Evolutionary conservation across 225 moss, liverwort and hornwort genomes (phyloP), one percentile per base, ranked within the genome.

Genomic region (Bryum argenteum): DNA sequence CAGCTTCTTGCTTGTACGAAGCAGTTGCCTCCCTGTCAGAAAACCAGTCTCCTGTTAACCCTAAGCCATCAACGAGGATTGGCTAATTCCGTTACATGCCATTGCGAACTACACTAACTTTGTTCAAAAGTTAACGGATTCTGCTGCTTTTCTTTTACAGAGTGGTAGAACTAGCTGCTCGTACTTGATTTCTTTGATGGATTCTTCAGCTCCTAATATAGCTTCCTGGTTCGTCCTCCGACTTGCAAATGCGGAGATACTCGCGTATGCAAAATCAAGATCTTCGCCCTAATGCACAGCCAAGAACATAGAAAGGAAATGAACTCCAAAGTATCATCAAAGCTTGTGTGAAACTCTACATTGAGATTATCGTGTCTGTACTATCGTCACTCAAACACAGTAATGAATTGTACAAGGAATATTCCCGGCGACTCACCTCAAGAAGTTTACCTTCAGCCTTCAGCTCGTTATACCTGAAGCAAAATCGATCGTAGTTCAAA

Each of bases 201-300:
- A 89, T 77, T 98, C 98, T 75, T 94, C 98, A 58, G 88, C 92
- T 44, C 98, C 98, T 54, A 98, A 83, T 50, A 94, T 92, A 21
- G 94, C 98, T 78, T 98, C 98, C 79, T 98, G 94, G 72, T 90
- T 92, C 18, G 89, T 87, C 20, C 92, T 87, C 69, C 91, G 84
- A 66, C 89, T 84, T 0, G 91, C 94, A 79, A 98, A 98, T 8
- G 94, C 98, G 21, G 98, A 98, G 44, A 98, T 94, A 78, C 98
- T 98, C 64, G 91, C 98, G 67, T 91, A 98, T 15, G 98, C 98
- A 63, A 91, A 94, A 68, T 98, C 91, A 74, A 98, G 84, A 67
- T 98, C 98, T 79, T 98, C 98, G 11, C 98, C 98, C 81, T 92
- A 84, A 67, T 70, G 56, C 66, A 69, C 74, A 72, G 65, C 26